Evolutionary conservation across 1,284 basidiomycete genomes (phyloP).

Genomic region (Ustilago cynodontis): DNA sequence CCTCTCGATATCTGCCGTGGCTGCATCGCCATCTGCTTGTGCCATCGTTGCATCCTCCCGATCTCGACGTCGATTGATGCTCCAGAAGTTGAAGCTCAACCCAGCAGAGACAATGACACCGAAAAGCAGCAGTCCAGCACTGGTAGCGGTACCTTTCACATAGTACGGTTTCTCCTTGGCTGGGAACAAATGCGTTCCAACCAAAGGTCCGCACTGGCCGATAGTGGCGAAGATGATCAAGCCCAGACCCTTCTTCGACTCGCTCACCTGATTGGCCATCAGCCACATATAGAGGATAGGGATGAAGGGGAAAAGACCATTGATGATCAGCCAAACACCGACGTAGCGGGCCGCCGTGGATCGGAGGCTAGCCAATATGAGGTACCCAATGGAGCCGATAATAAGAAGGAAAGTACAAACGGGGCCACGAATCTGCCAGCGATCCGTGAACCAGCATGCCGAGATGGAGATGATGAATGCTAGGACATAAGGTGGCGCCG

Average conservation of each 20-base stretch:
- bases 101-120: slow-evolving; percentile 37
- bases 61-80: slow-evolving; percentile 43
- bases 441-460: slow-evolving; percentile 46
- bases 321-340: slow-evolving; percentile 55
- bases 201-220: slow-evolving; percentile 60
- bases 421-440: slow-evolving; percentile 51
- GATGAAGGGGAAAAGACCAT: slow-evolving; percentile 61
- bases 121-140: slow-evolving; percentile 43
- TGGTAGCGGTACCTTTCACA: slow-evolving; percentile 52
- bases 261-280: slow-evolving; percentile 51
- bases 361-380: slow-evolving; percentile 55
- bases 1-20: not conserved
- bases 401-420: slow-evolving; percentile 53
- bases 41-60: not conserved
- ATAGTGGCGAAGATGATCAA: slow-evolving; percentile 61
- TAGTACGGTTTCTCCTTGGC: slow-evolving; percentile 55
- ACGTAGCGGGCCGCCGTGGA: slow-evolving; percentile 45
- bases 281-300: slow-evolving; percentile 63
- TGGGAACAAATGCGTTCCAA: slow-evolving; percentile 62
- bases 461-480: slow-evolving; percentile 54
- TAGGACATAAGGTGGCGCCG: slow-evolving; percentile 60
- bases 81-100: slow-evolving; percentile 29
- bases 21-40: not conserved
- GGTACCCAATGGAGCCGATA: slow-evolving; percentile 58
- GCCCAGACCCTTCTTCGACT: slow-evolving; percentile 56